These are phyloP conservation scores for Cystoisospora suis DNA, from an alignment of 169 alveolate genomes.

Conservation along the genomic window DNA sequence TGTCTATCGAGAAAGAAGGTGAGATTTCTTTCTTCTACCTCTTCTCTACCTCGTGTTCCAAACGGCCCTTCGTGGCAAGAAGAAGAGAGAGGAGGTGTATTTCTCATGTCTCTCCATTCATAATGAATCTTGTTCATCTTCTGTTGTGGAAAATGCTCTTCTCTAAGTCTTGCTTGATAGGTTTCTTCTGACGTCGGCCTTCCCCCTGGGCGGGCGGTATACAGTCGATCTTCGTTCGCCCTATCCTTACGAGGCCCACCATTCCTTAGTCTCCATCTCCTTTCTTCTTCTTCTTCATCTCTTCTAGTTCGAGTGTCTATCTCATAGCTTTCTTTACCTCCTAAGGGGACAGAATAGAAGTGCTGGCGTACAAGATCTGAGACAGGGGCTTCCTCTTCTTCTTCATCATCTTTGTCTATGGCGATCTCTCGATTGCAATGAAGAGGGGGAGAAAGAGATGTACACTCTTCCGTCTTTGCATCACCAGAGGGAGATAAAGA, in stretches of 20 bases:
- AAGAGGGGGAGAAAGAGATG: neutral
- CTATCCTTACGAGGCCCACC: too few species aligned
- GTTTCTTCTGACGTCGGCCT: neutral
- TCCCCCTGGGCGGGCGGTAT: neutral
- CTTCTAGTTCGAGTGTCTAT: too few species aligned
- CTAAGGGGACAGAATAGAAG: neutral
- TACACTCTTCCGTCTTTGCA: neutral
- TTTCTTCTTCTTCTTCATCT: too few species aligned
- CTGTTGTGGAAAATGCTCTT: neutral
- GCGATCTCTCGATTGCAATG: neutral
- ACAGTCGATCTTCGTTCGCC: neutral
- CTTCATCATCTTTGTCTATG: neutral
- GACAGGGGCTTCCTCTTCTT: neutral
- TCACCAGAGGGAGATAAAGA: too few species aligned
- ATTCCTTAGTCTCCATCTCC: too few species aligned
- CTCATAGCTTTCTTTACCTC: neutral
- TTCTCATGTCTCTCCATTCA: neutral
- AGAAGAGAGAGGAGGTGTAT: too few species aligned
- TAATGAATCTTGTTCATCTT: neutral
- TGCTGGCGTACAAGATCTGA: slow-evolving; percentile 4
- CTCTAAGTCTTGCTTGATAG: too few species aligned
- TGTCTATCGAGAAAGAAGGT: too few species aligned
- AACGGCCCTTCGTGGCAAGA: too few species aligned
- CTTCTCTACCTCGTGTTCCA: neutral
- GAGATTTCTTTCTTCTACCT: neutral